Base-by-base conservation (phyloP, 2,329 filamentous ascomycete genomes). In the Trichoderma harzianum region DNA sequence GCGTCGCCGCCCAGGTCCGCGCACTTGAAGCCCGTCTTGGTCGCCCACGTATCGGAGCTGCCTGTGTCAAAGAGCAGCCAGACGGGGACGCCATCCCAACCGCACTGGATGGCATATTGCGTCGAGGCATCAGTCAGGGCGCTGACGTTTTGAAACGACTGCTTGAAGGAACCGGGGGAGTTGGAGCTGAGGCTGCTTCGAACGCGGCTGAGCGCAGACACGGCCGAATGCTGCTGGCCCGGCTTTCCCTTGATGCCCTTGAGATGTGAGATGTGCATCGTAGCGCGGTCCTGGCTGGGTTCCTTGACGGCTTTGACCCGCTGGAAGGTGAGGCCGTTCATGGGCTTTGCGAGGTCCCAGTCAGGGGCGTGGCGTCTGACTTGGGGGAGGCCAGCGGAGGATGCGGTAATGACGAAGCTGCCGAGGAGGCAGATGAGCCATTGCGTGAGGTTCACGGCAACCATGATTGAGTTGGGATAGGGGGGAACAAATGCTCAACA, bases 11-110 rank as follows among this genome's bases (percentile, higher is more conserved):
- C 71, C n/a, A 74, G 76, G 71, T 83, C 81, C 43, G 82, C 76
- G 73, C 86, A 88, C 57, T 77, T 76, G 73, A 86, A 86, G 34
- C 80, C 79, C 1, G 75, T 76, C 12, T 79, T 78, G 39, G 82
- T 81, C 2, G 83, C 81, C 86, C 86, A 88, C 1, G 86, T 87
- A 73, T 88, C 86, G 26, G 85, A 83, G 75, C 85, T 86, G 28
- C 84, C 86, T 0, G 85, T 87, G 74, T 87, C 85, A 61, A 88
- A 79, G 14, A 86, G 75, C 32, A 88, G 76, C 79, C 80, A 83
- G 34, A 83, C 75, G 0, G 80, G 79, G 8, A 76, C 76, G 18
- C 78, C 78, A 43, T 84, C 82, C 82, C 83, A 84, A 5, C 70
- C 75, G 60, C 82, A 83, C 61, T 83, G 76, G 57, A 84, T 78